Evolutionary conservation across 345 rosid genomes (phyloP).

Genomic region (Brassica carinata): DNA sequence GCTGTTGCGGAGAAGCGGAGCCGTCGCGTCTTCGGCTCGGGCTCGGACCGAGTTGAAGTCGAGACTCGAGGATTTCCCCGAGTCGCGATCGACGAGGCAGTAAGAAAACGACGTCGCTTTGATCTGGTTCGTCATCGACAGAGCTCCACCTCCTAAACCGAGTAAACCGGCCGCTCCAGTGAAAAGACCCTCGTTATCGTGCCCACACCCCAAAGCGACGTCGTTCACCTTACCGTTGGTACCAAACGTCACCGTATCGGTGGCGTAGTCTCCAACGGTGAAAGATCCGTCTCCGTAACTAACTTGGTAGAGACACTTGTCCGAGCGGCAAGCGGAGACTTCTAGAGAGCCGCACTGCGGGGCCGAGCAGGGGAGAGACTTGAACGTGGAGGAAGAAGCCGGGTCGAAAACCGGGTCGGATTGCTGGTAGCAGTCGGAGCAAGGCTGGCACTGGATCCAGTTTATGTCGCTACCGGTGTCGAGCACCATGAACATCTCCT

Average conservation of each 20-base stretch:
- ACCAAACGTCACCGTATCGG: constrained; percentile 79
- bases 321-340: constrained; percentile 53
- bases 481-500: constrained; percentile 60
- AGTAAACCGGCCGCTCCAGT: constrained; percentile 82
- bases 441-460: constrained; percentile 90
- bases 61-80: constrained; percentile 60
- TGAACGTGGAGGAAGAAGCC: constrained; percentile 35
- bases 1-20: constrained; percentile 59
- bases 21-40: constrained; percentile 49
- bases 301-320: constrained; percentile 73
- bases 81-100: constrained; percentile 88
- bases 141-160: constrained; percentile 85
- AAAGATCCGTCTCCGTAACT: constrained; percentile 93
- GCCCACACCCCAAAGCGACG: constrained; percentile 85
- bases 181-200: constrained; percentile 84
- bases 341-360: constrained; percentile 61
- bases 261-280: constrained; percentile 70
- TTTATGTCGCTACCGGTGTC: constrained; percentile 88
- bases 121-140: constrained; percentile 73
- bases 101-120: constrained; percentile 81
- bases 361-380: constrained; percentile 55
- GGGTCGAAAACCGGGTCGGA: constrained; percentile 81
- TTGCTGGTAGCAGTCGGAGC: constrained; percentile 82
- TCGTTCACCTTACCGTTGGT: constrained; percentile 41
- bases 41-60: constrained; percentile 68